Evolutionary conservation across 345 rosid species (phyloP), one percentile per base, ranked within the genome.

Genomic region (Acer negundo): DNA sequence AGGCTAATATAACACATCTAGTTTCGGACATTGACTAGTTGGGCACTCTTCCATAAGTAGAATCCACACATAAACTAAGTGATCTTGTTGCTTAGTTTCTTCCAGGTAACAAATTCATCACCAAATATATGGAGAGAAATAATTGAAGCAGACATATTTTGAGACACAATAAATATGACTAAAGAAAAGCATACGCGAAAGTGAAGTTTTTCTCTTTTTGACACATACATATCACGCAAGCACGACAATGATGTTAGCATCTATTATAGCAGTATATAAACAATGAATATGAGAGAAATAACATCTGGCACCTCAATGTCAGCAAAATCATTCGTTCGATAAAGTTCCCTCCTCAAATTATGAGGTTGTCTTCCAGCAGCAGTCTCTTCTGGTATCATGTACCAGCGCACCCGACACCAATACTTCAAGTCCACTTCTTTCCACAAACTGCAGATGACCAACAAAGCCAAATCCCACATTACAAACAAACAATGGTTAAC

Each of bases 361-460:
- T 94, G 99, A 4, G 85, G 74, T 82, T 92, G 97, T 51, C 99
- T 84, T 46, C 98, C 98, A 3, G 90, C 80, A 62, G 89, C 90
- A 64, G 99, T 92, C 85, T 96, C 97, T 85, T 94, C 99, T 2
- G 97, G 98, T 69, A 94, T 94, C 8, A 92, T 81, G 75, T 91
- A 96, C 99, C 98, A 96, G 19, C 73, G 89, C 58, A 88, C 99
- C 17, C 84, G 70, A 82, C 89, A 77, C 97, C 97, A 90, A 79
- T 88, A 96, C 75, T 82, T 89, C 17, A 86, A 93, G 83, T 86
- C 88, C 24, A 73, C 85, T 59, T 85, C 97, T 82, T 85, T 96
- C 99, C 99, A 96, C 22, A 92, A 68, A 26, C 95, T 92, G 87
- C 85, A 80, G 3, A 75, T 11, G 4, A 56, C 62, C 46, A 77